These are phyloP conservation scores for Mycena capillaripes DNA, from an alignment of 768 basidiomycete species.

Conservation along the genomic window DNA sequence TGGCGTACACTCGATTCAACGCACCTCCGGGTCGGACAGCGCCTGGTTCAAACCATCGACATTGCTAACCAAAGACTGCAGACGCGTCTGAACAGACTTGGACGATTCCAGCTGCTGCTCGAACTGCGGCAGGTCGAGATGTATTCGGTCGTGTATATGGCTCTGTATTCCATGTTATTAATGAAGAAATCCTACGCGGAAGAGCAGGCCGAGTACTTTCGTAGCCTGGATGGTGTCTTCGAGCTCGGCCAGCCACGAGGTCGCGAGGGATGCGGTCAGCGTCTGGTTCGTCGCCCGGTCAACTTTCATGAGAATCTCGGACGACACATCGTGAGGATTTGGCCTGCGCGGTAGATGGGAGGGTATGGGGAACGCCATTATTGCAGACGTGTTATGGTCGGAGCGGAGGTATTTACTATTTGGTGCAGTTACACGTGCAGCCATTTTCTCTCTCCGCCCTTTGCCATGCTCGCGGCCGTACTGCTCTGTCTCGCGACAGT, in stretches of 20 bases:
- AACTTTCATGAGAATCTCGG: slow-evolving; percentile 77
- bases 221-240: slow-evolving; percentile 78
- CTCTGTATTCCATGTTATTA: slow-evolving; percentile 50
- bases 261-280: slow-evolving; percentile 71
- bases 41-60: slow-evolving; percentile 65
- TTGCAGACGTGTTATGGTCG: slow-evolving; percentile 44
- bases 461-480: slow-evolving; percentile 60
- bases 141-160: slow-evolving; percentile 81
- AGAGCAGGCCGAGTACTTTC: slow-evolving; percentile 63
- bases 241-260: slow-evolving; percentile 80
- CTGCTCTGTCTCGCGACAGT: slow-evolving; percentile 62
- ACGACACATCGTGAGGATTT: slow-evolving; percentile 74
- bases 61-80: slow-evolving; percentile 63
- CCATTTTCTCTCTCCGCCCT: not conserved
- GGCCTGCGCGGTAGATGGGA: slow-evolving; percentile 79
- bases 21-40: slow-evolving; percentile 74
- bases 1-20: slow-evolving; percentile 21
- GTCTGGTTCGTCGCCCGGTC: slow-evolving; percentile 71
- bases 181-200: not conserved
- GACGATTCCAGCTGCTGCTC: slow-evolving; percentile 74
- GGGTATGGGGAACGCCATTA: slow-evolving; percentile 87
- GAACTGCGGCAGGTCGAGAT: slow-evolving; percentile 73
- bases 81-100: slow-evolving; percentile 72
- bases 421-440: slow-evolving; percentile 2
- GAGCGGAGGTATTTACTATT: slow-evolving; percentile 26